Percentiles rank a stretch among this genome's conserved stretches.
Conservation (phyloP, 345 rosid genomes). For the Aquilaria yunnanensis region DNA sequence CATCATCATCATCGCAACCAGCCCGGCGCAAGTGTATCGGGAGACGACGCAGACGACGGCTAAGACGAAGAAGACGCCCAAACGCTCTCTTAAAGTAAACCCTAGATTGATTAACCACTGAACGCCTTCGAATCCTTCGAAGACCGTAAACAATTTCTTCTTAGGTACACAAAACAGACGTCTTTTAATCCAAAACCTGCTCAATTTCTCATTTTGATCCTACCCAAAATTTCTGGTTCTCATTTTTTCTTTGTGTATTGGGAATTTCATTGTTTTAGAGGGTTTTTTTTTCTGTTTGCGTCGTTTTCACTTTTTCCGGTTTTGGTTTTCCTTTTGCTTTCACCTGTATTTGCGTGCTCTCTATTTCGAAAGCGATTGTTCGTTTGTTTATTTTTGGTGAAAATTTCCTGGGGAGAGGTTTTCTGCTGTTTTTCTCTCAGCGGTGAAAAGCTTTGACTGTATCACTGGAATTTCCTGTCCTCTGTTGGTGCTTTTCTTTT, state of each 20-base stretch:
- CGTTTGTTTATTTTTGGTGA: no score
- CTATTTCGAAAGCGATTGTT: no score
- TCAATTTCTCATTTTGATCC: background rate
- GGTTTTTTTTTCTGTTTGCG: background rate
- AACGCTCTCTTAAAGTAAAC: background rate
- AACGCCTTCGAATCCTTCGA: constrained; percentile 1
- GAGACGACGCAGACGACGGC: background rate
- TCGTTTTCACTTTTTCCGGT: background rate
- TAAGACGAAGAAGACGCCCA: background rate
- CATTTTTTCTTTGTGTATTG: background rate
- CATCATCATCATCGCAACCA: constrained; percentile 8
- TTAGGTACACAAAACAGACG: background rate
- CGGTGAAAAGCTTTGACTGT: background rate
- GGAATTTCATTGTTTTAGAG: background rate
- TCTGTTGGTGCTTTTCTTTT: background rate
- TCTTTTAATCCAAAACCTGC: background rate
- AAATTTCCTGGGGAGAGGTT: no score
- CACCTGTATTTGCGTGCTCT: no score
- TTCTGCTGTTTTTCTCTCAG: background rate
- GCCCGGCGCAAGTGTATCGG: background rate
- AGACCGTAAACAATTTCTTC: background rate
- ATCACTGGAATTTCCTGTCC: background rate
- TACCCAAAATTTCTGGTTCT: background rate
- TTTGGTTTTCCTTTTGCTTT: no score
- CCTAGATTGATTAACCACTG: background rate